Percentiles rank a stretch among this genome's conserved stretches.
phyloP scores from a whole-genome alignment of 495 filamentous ascomycete species.

The Lasiosphaeria hispida region DNA sequence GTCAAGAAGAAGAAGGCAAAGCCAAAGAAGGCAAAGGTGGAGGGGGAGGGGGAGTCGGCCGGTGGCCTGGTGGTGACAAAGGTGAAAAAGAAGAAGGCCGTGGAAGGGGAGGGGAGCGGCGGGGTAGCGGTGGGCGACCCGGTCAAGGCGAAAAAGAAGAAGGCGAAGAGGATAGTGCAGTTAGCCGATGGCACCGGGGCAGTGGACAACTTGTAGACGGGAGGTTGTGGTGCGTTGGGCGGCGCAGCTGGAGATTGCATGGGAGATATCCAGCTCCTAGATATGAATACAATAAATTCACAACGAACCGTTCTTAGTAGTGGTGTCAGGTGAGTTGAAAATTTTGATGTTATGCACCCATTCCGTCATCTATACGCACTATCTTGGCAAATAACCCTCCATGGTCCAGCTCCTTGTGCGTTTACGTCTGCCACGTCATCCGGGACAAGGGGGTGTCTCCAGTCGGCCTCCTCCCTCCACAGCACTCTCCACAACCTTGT shows the following conservation, averaged over 20 bases:
- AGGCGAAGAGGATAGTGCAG: conserved; percentile 33
- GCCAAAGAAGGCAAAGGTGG: conserved; percentile 27
- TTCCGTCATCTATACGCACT: not conserved
- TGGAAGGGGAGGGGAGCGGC: conserved; percentile 2
- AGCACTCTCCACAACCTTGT: not conserved
- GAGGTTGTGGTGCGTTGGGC: no score
- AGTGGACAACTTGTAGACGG: not conserved
- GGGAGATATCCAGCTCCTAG: no score
- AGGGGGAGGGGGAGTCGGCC: conserved; percentile 27
- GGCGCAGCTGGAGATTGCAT: not conserved
- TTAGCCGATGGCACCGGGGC: conserved; percentile 20
- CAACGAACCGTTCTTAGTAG: not conserved
- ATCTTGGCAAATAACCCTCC: conserved; percentile 63
- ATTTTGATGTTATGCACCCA: not conserved
- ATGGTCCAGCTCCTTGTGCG: conserved; percentile 48
- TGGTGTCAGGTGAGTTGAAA: not conserved
- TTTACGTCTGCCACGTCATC: conserved; percentile 42
- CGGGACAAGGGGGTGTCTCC: conserved; percentile 42
- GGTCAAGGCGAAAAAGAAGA: conserved; percentile 53
- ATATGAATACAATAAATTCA: no score
- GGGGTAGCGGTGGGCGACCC: conserved; percentile 20
- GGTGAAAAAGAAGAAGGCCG: conserved; percentile 52
- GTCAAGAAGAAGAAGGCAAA: conserved; percentile 81
- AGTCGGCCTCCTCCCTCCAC: not conserved
- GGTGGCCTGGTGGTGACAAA: conserved; percentile 22